These are phyloP conservation scores for Phytophthora constricta DNA, from an alignment of 352 stramenopile species.

Conservation along the genomic window DNA sequence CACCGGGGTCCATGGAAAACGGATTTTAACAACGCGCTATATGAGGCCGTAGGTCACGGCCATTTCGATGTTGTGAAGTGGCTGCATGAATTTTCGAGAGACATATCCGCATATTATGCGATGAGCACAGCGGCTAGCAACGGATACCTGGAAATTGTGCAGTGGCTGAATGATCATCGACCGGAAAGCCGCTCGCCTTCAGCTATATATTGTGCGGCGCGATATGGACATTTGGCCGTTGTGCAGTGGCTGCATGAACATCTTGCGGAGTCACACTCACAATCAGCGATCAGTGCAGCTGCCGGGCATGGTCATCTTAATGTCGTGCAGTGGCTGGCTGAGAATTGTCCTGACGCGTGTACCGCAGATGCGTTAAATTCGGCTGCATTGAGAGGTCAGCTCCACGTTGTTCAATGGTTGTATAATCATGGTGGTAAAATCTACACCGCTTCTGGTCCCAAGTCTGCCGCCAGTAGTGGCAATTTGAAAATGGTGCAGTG, in stretches of 20 bases:
- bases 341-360: background rate
- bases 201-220: background rate
- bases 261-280: background rate
- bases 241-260: background rate
- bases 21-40: background rate
- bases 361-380: background rate
- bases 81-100: background rate
- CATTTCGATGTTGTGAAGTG: background rate
- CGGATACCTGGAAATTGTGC: background rate
- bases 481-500: constrained; percentile 1
- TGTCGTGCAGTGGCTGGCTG: background rate
- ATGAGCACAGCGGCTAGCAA: background rate
- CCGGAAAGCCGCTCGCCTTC: background rate
- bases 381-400: background rate
- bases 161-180: background rate
- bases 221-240: background rate
- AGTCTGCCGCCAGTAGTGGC: background rate
- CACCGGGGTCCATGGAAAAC: background rate
- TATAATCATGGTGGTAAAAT: background rate
- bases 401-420: background rate
- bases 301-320: background rate
- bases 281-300: background rate
- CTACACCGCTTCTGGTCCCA: background rate
- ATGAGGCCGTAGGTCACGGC: background rate
- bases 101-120: background rate